Evolutionary conservation across 495 filamentous ascomycete species (phyloP).

Genomic region (Cladorrhinum samala): DNA sequence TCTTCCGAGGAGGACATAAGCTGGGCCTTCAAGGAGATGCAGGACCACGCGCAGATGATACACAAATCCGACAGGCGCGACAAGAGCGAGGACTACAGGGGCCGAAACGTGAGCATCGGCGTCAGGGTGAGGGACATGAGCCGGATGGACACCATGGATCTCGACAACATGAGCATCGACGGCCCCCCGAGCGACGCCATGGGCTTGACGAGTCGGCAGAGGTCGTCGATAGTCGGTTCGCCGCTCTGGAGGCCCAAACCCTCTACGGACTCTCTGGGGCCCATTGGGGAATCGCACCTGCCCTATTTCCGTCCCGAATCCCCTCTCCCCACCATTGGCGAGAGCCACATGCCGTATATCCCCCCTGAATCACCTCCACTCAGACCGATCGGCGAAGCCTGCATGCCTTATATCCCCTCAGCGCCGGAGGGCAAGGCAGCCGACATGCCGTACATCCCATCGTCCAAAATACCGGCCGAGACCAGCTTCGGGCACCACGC

Average conservation of each 20-base stretch:
- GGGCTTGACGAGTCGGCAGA: constrained; percentile 30
- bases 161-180: constrained; percentile 40
- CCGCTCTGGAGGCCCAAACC: constrained; percentile 22
- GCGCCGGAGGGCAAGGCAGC: constrained; percentile 28
- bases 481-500: constrained; percentile 28
- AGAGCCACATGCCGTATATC: constrained; percentile 25
- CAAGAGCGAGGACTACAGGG: background rate
- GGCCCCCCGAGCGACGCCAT: constrained; percentile 38
- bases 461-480: constrained; percentile 27
- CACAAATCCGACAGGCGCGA: constrained; percentile 3
- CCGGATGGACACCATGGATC: constrained; percentile 30
- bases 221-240: constrained; percentile 28
- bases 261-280: constrained; percentile 17
- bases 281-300: constrained; percentile 35
- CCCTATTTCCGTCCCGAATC: constrained; percentile 34
- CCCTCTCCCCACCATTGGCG: constrained; percentile 30
- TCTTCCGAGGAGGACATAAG: constrained; percentile 41
- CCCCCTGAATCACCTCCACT: constrained; percentile 22
- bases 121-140: constrained; percentile 5
- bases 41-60: constrained; percentile 38
- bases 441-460: constrained; percentile 27
- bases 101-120: background rate
- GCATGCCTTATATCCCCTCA: constrained; percentile 35
- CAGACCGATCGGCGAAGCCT: constrained; percentile 29
- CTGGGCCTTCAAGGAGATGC: constrained; percentile 49